Evolutionary conservation across 345 rosid genomes (phyloP), one percentile per base, ranked within the genome.

Genomic region (Eucalyptus polybractea): DNA sequence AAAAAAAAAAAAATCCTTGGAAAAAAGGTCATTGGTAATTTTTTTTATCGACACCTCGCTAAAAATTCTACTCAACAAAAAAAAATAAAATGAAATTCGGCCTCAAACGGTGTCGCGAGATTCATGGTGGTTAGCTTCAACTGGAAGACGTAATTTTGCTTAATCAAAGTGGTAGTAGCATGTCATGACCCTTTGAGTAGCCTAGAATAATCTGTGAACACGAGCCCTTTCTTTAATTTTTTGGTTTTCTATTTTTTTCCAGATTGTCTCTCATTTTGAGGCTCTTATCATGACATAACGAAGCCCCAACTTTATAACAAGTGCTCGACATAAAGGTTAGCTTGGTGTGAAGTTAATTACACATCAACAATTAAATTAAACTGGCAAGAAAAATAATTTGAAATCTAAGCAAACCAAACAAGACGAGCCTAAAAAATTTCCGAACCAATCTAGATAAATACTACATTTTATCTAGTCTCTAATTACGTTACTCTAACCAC

Each of bases 361-460:
- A 56, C 25, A 22, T 56, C 62, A 56, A 56, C 5, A 22, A 56
- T 56, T 24, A 56, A 56, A 56, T 56, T 8, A 56, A 56, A 24
- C 13, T 56, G 62, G 29, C 5, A 24, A 24, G 27, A 9, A 56
- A 56, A 8, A 24, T 8, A 15, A 50, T 6, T 24, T 56, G 62
- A 56, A 56, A 56, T 56, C 13, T 56, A 50, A 50, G 19, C 19
- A 6, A 56, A 56, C 62, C 29, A 56, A 22, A 56, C 50, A 49
- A 49, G 13, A 49, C 0, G 0, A 15, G 14, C 50, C 50, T 0
- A 2, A 3, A 50, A 50, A 50, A 50, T 13, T 50, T 50, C 6
- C 15, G 0, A 50, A 50, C 16, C 16, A 50, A 50, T 50, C 16
- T 50, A 50, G 2, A 50, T 50, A 50, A 50, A 50, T 50, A 50